Base-by-base conservation (phyloP, 1,284 basidiomycete genomes). In the Apiotrichum gracile region DNA sequence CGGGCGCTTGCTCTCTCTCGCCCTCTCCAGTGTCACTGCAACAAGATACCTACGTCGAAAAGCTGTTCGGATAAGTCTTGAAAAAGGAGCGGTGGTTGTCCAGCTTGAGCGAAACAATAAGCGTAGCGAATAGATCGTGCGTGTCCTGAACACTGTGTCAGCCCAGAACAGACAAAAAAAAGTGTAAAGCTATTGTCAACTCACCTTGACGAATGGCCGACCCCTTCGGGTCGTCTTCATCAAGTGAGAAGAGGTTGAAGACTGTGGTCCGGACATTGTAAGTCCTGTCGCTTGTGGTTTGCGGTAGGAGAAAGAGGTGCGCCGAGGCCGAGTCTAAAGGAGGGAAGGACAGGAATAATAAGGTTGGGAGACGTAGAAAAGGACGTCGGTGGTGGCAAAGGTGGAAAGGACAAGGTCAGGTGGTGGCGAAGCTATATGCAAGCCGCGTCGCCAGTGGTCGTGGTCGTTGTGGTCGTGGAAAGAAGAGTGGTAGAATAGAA, bases 221-320 rank as follows among this genome's bases (percentile, higher is more conserved):
- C 91, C 91, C 69, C 91, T 84, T 79, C 90, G 89, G 71, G 91
- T 93, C 25, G 88, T 92, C 83, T 93, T 93, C 90, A 94, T 93
- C 85, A 93, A 87, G 73, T 93, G 91, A 37, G 88, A 90, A 49
- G 57, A 54, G 19, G 56, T 51, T n/a, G 59, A 48, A 19, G 68
- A 66, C 63, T 61, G 61, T 54, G 59, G 45, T 33, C 39, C 35
- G 38, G 56, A 54, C 56, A 58, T 58, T 50, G 56, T 54, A 47
- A 27, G 46, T 47, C 46, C 35, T 38, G 42, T 44, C 41, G 41
- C 25, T 43, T 14, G n/a, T 14, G 12, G 43, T 14, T 33, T 5
- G 29, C 14, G 14, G 16, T 9, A 43, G n/a, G 41, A 9, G n/a
- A n/a, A 17, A 26, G 41, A 26, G 41, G n/a, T n/a, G n/a, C n/a